phyloP scores from a whole-genome alignment of 371 early-diverging fungal genomes.

The Mortierella sp. region DNA sequence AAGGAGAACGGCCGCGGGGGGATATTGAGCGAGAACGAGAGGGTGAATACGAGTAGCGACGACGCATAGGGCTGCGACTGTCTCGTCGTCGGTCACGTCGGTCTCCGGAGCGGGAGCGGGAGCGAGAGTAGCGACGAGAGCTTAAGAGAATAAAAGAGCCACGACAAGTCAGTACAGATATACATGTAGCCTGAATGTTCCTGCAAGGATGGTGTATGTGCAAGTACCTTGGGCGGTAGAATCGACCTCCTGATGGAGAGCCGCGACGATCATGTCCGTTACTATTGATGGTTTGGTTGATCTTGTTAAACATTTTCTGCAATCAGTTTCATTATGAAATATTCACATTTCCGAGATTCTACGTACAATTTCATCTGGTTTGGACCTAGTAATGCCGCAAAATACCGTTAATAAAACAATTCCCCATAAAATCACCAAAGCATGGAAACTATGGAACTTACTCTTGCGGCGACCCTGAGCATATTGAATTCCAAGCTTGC shows the following conservation, averaged over 20 bases:
- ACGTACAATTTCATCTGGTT: background rate
- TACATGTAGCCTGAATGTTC: too few relatives aligned
- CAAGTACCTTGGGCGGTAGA: constrained; percentile 30
- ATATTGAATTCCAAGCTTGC: constrained; percentile 27
- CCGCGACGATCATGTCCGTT: constrained; percentile 25
- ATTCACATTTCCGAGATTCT: background rate
- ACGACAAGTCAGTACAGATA: background rate
- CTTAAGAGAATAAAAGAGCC: background rate
- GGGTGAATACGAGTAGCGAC: constrained; percentile 1
- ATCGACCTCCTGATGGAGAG: constrained; percentile 32
- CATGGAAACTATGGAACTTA: constrained; percentile 1
- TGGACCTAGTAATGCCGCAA: background rate
- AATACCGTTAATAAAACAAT: background rate
- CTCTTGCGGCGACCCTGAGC: constrained; percentile 47
- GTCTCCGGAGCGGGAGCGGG: constrained; percentile 36
- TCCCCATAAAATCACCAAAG: background rate
- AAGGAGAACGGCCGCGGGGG: constrained; percentile 31
- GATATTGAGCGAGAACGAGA: constrained; percentile 27
- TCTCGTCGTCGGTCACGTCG: constrained; percentile 29
- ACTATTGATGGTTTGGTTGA: constrained; percentile 1
- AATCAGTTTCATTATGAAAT: background rate
- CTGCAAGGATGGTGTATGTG: background rate
- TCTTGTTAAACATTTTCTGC: background rate
- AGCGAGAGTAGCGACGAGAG: constrained; percentile 40
- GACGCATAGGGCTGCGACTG: constrained; percentile 22